Evolutionary conservation across 345 rosid genomes (phyloP).

Genomic region (Brassica cretica): DNA sequence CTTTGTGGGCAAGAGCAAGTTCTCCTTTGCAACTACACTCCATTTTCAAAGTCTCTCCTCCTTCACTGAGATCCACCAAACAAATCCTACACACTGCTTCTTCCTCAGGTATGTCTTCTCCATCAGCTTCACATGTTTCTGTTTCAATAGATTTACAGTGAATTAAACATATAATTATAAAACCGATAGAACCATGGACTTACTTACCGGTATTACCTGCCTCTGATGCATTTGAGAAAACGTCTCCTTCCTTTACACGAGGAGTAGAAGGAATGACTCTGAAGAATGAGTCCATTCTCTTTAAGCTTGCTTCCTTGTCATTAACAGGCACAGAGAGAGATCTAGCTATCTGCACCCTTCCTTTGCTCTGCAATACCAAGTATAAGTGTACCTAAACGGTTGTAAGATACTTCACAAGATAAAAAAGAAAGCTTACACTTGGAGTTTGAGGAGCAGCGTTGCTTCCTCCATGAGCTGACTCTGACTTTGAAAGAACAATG

Average conservation of each 20-base stretch:
- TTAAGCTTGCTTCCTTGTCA: conserved; percentile 61
- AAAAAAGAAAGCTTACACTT: conserved; percentile 52
- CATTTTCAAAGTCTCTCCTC: conserved; percentile 94
- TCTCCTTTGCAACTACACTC: conserved; percentile 99
- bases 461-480: conserved; percentile 50
- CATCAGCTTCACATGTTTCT: conserved; percentile 63
- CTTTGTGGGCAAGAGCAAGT: conserved; percentile 90
- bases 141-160: conserved; percentile 14
- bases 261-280: conserved; percentile 85
- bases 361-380: conserved; percentile 60
- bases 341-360: conserved; percentile 52
- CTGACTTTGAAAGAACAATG: conserved; percentile 45
- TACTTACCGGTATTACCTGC: conserved; percentile 51
- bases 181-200: not conserved
- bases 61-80: conserved; percentile 79
- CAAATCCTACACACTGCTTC: conserved; percentile 97
- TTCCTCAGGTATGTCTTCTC: conserved; percentile 90
- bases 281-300: conserved; percentile 88
- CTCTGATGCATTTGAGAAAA: conserved; percentile 41
- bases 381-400: conserved; percentile 12
- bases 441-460: conserved; percentile 45
- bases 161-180: conserved; percentile 7
- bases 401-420: not conserved
- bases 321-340: conserved; percentile 83
- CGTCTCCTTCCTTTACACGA: conserved; percentile 66